Evolutionary conservation across 768 basidiomycete genomes (phyloP).

Genomic region (Paxillus involutus): DNA sequence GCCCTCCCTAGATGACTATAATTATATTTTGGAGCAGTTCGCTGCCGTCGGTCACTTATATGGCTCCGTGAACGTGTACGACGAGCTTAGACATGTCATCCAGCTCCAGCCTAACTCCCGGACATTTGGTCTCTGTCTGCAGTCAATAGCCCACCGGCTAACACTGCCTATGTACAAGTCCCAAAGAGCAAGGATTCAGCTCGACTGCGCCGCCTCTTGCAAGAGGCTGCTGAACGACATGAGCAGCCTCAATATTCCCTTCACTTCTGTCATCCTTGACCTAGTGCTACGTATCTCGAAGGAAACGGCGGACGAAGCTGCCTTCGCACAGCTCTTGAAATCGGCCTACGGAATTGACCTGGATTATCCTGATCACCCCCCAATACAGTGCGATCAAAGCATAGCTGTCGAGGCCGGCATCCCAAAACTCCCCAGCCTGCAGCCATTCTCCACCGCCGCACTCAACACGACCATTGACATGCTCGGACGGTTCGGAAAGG

Average conservation of each 20-base stretch:
- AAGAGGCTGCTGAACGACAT: slow-evolving; percentile 58
- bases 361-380: slow-evolving; percentile 66
- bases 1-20: slow-evolving; percentile 61
- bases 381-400: slow-evolving; percentile 27
- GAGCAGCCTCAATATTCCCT: slow-evolving; percentile 44
- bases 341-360: slow-evolving; percentile 78
- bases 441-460: slow-evolving; percentile 59
- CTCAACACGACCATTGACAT: slow-evolving; percentile 75
- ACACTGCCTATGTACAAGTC: slow-evolving; percentile 51
- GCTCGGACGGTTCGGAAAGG: slow-evolving; percentile 57
- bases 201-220: slow-evolving; percentile 48
- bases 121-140: slow-evolving; percentile 65
- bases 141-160: slow-evolving; percentile 68
- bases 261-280: slow-evolving; percentile 65
- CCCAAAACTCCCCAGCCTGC: slow-evolving; percentile 23
- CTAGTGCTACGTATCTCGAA: slow-evolving; percentile 67
- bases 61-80: slow-evolving; percentile 60
- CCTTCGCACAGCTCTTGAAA: slow-evolving; percentile 61
- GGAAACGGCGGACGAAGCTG: slow-evolving; percentile 52
- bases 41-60: slow-evolving; percentile 70
- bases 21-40: slow-evolving; percentile 73
- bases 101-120: slow-evolving; percentile 49
- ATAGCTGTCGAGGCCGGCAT: slow-evolving; percentile 10
- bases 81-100: slow-evolving; percentile 46
- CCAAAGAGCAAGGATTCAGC: slow-evolving; percentile 35